Evolutionary conservation across 2,329 filamentous ascomycete genomes (phyloP), one percentile per base, ranked within the genome.

Genomic region (Colletotrichum tanaceti): DNA sequence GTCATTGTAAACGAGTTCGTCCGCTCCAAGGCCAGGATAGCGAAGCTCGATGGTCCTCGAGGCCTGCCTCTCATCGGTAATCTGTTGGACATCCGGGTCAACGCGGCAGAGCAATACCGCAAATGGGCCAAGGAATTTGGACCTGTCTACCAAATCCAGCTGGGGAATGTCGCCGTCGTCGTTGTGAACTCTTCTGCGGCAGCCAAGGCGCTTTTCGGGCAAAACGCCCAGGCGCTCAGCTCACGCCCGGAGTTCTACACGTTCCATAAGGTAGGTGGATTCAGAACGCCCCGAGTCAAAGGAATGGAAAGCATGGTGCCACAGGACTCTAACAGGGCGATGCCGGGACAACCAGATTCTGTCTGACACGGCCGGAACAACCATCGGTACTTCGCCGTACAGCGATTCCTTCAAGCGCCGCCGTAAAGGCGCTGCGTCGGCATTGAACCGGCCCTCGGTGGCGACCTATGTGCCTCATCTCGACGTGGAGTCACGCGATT

Each of bases 351-450:
- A 52, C 7, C 54, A 88, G 86, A 85, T 90, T 2, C 81, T 90
- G 2, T 89, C 87, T 2, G 87, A 89, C 50, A 91, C 89, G 0
- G 86, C 88, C 1, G 89, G 89, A 6, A 91, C 89, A 0, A 91
- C 89, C 0, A 91, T 91, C 64, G 89, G 89, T 0, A 91, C 89
- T 0, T 89, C 87, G 0, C 89, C 89, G 0, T 91, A 89, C 74
- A 88, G 85, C 62, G 89, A 91, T 4, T 89, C 86, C 0, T 77
- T 91, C 35, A 91, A 91, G 75, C 81, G 88, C 5, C 81, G 89
- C 41, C 83, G 89, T 65, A 91, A 91, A 75, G 89, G 87, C 18
- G 89, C 89, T 1, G 89, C 89, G 0, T 87, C 87, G 4, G 89
- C 89, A 1, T 79, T 91, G 20, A 91, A 91, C 75, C 86, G 89